These are phyloP conservation scores for Pseudozyma tsukubaensis DNA, from an alignment of 1,284 basidiomycete genomes.

Conservation along the genomic window DNA sequence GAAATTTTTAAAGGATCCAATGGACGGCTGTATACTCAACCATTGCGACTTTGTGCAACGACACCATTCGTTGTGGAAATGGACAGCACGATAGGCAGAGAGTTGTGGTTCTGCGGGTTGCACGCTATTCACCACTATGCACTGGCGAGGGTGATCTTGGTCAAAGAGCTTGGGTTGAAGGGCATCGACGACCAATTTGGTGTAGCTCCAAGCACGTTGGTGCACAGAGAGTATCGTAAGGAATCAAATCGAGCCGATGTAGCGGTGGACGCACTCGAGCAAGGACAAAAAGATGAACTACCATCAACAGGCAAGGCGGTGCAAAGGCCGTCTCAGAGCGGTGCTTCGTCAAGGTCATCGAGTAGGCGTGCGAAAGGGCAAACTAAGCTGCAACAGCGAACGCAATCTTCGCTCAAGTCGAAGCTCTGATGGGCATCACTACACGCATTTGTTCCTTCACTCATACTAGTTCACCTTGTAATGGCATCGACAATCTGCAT, in stretches of 20 bases:
- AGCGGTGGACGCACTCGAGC: conserved; percentile 14
- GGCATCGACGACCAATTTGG: conserved; percentile 56
- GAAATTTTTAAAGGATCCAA: conserved; percentile 32
- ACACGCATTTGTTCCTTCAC: no score
- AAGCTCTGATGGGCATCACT: no score
- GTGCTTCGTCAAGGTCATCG: not conserved
- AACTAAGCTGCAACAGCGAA: no score
- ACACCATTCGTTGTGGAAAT: conserved; percentile 56
- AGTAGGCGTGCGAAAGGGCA: conserved; percentile 13
- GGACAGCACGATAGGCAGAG: conserved; percentile 45
- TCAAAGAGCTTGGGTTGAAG: conserved; percentile 52
- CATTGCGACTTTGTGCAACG: conserved; percentile 53
- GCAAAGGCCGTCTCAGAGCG: not conserved
- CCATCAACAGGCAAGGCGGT: not conserved
- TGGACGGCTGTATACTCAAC: conserved; percentile 34
- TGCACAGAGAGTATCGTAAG: conserved; percentile 47
- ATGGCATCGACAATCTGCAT: no score
- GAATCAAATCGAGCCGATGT: conserved; percentile 32
- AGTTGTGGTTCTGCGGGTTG: conserved; percentile 64
- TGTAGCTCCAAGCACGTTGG: conserved; percentile 63
- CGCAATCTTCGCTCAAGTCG: not conserved
- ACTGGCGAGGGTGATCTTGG: conserved; percentile 58
- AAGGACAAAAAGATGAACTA: conserved; percentile 14
- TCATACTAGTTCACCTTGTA: no score
- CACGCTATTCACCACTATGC: conserved; percentile 67